Evolutionary conservation across 441 rosid genomes (phyloP), one percentile per base, ranked within the genome.

Genomic region (Gossypium laxum): DNA sequence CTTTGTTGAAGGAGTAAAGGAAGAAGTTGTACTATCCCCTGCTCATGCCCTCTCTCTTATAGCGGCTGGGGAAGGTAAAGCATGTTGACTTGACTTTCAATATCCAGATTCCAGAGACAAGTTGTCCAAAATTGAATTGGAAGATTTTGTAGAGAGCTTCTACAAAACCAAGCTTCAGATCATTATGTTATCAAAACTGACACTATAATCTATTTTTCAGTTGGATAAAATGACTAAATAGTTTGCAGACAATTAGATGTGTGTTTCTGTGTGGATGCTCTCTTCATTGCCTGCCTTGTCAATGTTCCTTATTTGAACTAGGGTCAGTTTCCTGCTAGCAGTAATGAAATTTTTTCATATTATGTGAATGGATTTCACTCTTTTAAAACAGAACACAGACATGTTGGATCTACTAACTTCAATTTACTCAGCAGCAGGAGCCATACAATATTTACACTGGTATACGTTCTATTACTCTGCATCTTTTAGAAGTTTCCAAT

Each of bases 21-120:
- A 96, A 81, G 99, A 96, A 89, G 99, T 92, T 79, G 99, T 96
- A 26, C 77, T 96, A 78, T 96, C 99, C 72, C 96, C 99, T 77
- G 99, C 97, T 73, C 99, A 96, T 80, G 96, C 91, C 38, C 96
- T 96, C 64, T 96, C 99, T 69, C 89, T 96, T 75, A 92, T 96
- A 72, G 99, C 99, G 54, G 92, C 99, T 75, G 99, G 99, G 78
- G 99, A 96, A 96, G 99, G 99, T 96, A 83, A 76, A 78, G 43
- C 62, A 70, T 70, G 72, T 45, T 76, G 45, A 67, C 75, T 34
- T 75, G 38, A 60, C 68, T 79, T 75, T 54, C 73, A 48, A 57
- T 62, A 65, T 26, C 67, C 56, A n/a, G 71, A 21, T 54, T 26
- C 63, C 55, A 21, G 71, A 21, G 59, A 70, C 14, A 10, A 67